Conservation (phyloP, 129 eudicot genomes). For the Pseudognaphalium luteoalbum region DNA sequence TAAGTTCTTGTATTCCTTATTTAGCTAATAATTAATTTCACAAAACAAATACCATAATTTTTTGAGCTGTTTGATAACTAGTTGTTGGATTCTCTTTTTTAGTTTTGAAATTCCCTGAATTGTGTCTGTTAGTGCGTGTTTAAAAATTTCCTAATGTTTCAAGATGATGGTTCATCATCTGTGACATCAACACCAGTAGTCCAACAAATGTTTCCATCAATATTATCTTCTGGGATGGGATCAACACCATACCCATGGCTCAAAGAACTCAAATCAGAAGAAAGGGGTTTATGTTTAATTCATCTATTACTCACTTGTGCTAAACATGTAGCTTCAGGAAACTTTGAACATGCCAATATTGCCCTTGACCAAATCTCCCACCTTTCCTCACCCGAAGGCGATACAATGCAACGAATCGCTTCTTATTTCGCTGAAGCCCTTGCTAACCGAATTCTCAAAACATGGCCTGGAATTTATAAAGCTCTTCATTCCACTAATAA, state of each 20-base stretch:
- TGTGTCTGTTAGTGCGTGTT: neutral
- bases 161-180: slow-evolving; percentile 92
- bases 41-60: neutral
- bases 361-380: slow-evolving; percentile 96
- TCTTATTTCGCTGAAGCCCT: slow-evolving; percentile 90
- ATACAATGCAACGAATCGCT: slow-evolving; percentile 96
- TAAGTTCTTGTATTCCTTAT: too few relatives aligned
- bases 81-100: neutral
- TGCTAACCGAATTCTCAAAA: slow-evolving; percentile 75
- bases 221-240: slow-evolving; percentile 46
- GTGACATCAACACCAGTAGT: slow-evolving; percentile 71
- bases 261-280: slow-evolving; percentile 95
- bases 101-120: neutral
- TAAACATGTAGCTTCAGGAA: slow-evolving; percentile 83
- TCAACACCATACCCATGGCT: slow-evolving; percentile 84
- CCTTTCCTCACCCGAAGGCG: slow-evolving; percentile 92
- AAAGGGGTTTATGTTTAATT: slow-evolving; percentile 81
- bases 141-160: slow-evolving; percentile 57
- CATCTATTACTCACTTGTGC: slow-evolving; percentile 88
- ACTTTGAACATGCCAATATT: slow-evolving; percentile 84
- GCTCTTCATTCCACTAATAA: slow-evolving; percentile 73
- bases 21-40: too few relatives aligned
- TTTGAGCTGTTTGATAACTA: neutral
- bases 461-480: slow-evolving; percentile 89
- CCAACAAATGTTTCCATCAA: slow-evolving; percentile 59